Conservation (phyloP, 1,139 yeast genomes). For the Suhomyces bokatorum region DNA sequence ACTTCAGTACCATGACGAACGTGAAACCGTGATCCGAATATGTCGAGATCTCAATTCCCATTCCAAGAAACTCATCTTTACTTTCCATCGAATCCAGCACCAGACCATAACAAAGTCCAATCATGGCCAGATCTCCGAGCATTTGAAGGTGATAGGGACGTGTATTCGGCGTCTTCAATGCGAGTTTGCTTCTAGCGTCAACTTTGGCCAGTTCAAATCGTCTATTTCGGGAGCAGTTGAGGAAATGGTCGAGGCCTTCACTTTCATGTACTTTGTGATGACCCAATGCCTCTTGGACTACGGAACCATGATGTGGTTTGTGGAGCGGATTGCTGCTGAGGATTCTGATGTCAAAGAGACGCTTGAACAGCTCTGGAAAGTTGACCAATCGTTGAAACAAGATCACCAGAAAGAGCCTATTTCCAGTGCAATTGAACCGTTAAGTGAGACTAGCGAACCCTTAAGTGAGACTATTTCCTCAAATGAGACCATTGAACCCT, state of each 20-base stretch:
- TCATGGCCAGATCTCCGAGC: constrained; percentile 17
- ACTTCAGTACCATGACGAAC: constrained; percentile 27
- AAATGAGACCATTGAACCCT: no score
- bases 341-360: background rate
- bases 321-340: constrained; percentile 6
- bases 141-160: constrained; percentile 19
- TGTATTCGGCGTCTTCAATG: constrained; percentile 5
- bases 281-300: constrained; percentile 20
- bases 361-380: background rate
- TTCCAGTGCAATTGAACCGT: background rate
- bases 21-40: constrained; percentile 37
- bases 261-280: constrained; percentile 32
- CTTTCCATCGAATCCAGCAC: constrained; percentile 31
- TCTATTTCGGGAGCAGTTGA: constrained; percentile 32
- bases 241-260: constrained; percentile 42
- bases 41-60: constrained; percentile 39
- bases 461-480: no score
- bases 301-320: constrained; percentile 17
- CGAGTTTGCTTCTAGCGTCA: constrained; percentile 11
- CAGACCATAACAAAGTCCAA: constrained; percentile 9
- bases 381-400: background rate
- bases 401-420: background rate
- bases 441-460: no score
- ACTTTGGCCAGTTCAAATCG: constrained; percentile 21
- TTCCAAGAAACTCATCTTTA: constrained; percentile 42